Conservation (phyloP, 257 asterid genomes). For the Solanum chiquidenum region DNA sequence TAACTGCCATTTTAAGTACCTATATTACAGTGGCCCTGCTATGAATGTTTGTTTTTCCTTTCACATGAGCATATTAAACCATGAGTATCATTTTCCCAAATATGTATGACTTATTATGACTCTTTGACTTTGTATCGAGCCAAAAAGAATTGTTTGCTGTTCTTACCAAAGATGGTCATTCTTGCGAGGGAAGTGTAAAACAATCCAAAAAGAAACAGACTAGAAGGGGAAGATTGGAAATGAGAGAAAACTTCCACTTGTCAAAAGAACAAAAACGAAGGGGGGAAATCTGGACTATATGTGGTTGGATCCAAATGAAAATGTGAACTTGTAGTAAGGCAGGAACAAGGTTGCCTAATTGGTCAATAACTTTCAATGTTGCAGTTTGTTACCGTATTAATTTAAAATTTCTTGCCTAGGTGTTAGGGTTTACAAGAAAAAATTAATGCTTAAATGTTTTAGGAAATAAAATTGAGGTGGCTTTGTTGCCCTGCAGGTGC, state of each 20-base stretch:
- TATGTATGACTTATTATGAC: neutral
- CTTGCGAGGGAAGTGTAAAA: neutral
- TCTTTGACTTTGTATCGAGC: neutral
- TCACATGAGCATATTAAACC: neutral
- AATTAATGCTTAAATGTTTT: neutral
- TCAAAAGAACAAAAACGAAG: neutral
- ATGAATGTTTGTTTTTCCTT: neutral
- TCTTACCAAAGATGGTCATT: neutral
- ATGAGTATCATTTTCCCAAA: neutral
- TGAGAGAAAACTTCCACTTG: neutral
- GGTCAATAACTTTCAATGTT: neutral
- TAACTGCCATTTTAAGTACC: neutral
- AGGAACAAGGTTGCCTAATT: neutral
- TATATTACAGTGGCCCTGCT: neutral
- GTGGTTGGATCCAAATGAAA: neutral
- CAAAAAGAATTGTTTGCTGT: neutral
- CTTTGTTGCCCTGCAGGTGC: constrained; percentile 29
- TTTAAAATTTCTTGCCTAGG: neutral
- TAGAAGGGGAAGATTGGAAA: neutral
- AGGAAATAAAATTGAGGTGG: neutral
- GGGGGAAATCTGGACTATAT: neutral
- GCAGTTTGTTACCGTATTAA: neutral
- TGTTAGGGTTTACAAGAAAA: neutral
- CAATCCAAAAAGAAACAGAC: neutral
- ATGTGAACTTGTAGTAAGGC: neutral